A percentile compares a stretch with the other conserved stretches of the same genome.
Evolutionary conservation across 345 rosid genomes (phyloP).

Genomic region (Reutealis trisperma): DNA sequence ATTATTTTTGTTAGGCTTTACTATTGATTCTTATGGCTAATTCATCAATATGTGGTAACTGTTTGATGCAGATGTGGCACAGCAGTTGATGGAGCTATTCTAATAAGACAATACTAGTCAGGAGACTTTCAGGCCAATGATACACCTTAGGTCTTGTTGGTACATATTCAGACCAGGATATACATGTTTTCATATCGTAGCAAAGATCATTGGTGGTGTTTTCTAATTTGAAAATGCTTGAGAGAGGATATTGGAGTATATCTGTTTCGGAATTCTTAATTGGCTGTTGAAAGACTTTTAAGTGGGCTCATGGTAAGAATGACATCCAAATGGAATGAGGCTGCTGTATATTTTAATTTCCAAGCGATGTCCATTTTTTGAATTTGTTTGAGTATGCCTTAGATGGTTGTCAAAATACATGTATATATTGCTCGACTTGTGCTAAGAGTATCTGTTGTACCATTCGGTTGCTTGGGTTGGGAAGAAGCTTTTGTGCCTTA

Average conservation of each 20-base stretch:
- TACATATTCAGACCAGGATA: neutral
- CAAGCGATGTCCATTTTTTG: neutral
- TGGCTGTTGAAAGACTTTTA: neutral
- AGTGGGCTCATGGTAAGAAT: neutral
- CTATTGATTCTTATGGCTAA: neutral
- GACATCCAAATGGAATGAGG: neutral
- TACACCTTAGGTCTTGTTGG: neutral
- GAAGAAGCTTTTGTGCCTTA: too few relatives aligned
- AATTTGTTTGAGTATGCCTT: neutral
- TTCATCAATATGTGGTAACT: neutral
- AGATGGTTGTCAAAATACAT: neutral
- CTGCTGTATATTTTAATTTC: neutral
- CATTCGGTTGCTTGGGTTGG: too few relatives aligned
- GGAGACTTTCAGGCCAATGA: neutral
- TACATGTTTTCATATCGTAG: neutral
- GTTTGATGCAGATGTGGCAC: conserved; percentile 55
- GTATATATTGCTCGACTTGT: neutral
- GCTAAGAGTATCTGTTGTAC: too few relatives aligned
- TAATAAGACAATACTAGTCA: conserved; percentile 12
- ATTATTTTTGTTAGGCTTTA: neutral
- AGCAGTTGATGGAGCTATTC: conserved; percentile 78
- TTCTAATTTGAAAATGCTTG: neutral
- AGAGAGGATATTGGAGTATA: neutral
- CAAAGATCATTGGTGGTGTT: neutral
- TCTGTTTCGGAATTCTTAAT: neutral